Conservation (phyloP, 2,329 filamentous ascomycete species). For the Pochonia chlamydosporia region DNA sequence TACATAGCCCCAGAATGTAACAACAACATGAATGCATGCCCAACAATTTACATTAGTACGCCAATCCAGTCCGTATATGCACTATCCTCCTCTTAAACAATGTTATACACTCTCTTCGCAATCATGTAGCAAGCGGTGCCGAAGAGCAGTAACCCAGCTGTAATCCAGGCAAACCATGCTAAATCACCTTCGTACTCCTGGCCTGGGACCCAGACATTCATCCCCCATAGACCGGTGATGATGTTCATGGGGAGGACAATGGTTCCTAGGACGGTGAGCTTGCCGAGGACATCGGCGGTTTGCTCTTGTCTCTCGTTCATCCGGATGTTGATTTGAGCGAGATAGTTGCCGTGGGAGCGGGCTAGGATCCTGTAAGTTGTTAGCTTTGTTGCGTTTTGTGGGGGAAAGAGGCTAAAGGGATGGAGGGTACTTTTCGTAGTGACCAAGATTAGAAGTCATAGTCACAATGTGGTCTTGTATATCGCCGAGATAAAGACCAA, state of each 20-base stretch:
- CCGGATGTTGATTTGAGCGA: conserved; percentile 98
- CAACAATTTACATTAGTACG: too few species aligned
- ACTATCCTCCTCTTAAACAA: conserved; percentile 47
- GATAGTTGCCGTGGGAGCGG: conserved; percentile 89
- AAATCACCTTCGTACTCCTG: conserved; percentile 74
- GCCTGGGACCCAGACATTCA: conserved; percentile 96
- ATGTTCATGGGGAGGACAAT: conserved; percentile 99
- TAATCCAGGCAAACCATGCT: conserved; percentile 70
- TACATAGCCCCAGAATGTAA: too few species aligned
- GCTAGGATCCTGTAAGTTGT: conserved; percentile 61
- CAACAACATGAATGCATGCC: neutral
- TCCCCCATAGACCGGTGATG: conserved; percentile 96
- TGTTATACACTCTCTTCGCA: conserved; percentile 78
- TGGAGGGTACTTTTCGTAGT: conserved; percentile 81
- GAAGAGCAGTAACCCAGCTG: conserved; percentile 70
- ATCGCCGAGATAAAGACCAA: conserved; percentile 94
- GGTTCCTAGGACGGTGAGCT: conserved; percentile 90
- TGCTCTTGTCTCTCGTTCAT: conserved; percentile 98
- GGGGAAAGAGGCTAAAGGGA: neutral
- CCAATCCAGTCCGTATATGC: neutral
- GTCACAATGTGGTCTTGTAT: conserved; percentile 99
- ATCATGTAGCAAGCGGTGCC: conserved; percentile 74
- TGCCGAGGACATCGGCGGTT: conserved; percentile 90
- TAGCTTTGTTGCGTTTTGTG: conserved; percentile 10
- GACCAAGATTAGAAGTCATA: conserved; percentile 92